phyloP scores from a whole-genome alignment of 306 rosid genomes.

The Sindora glabra region DNA sequence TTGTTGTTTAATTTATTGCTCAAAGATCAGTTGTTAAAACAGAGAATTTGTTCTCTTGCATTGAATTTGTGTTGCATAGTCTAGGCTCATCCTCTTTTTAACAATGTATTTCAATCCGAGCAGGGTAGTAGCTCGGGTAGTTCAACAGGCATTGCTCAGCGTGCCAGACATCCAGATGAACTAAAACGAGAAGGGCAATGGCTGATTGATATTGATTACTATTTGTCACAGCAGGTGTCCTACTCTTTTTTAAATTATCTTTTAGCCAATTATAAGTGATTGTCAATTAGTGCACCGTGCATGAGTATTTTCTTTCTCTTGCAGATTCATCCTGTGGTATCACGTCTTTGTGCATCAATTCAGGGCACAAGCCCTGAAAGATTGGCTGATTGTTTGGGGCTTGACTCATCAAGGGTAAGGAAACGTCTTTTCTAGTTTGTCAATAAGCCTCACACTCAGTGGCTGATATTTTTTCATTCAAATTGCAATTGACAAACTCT shows the following conservation, averaged over 20 bases:
- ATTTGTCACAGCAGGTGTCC: slow-evolving; percentile 83
- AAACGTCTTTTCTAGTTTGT: slow-evolving; percentile 2
- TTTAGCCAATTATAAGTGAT: neutral
- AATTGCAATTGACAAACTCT: slow-evolving; percentile 8
- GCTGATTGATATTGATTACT: slow-evolving; percentile 92
- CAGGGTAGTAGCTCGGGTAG: slow-evolving; percentile 67
- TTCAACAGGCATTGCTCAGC: slow-evolving; percentile 66
- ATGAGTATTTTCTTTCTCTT: slow-evolving; percentile 14
- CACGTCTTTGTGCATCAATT: slow-evolving; percentile 92
- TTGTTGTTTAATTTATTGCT: slow-evolving; percentile 21
- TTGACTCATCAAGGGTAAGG: slow-evolving; percentile 86
- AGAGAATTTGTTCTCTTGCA: neutral
- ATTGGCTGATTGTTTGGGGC: slow-evolving; percentile 91
- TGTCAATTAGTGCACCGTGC: neutral
- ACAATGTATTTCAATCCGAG: slow-evolving; percentile 14
- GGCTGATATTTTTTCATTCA: neutral
- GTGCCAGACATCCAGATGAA: slow-evolving; percentile 97
- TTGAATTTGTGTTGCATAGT: slow-evolving; percentile 7
- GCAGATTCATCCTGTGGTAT: slow-evolving; percentile 96
- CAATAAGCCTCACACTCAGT: slow-evolving; percentile 5
- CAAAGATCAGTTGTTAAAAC: slow-evolving; percentile 6
- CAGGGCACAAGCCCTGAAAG: slow-evolving; percentile 96
- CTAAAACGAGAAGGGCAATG: slow-evolving; percentile 84
- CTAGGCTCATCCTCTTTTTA: neutral
- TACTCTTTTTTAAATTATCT: no score